These are phyloP conservation scores for Furcasterigmium furcatum DNA, from an alignment of 2,329 filamentous ascomycete species.

Conservation along the genomic window DNA sequence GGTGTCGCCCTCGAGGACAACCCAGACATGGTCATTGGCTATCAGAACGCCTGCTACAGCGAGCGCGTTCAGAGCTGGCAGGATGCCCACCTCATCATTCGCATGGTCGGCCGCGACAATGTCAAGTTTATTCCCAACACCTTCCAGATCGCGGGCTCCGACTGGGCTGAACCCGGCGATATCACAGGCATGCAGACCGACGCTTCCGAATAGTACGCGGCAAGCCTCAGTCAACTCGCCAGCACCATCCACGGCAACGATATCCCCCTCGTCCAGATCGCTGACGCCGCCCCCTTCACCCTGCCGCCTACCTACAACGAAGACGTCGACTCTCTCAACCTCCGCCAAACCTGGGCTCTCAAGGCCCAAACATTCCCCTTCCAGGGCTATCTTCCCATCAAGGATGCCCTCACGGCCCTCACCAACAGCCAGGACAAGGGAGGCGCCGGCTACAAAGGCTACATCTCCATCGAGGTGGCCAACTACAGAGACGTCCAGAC, in stretches of 20 bases:
- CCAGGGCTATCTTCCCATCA: conserved; percentile 22
- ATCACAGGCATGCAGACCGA: conserved; percentile 1
- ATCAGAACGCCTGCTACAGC: conserved; percentile 16
- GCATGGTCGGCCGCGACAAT: conserved; percentile 2
- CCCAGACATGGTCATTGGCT: conserved; percentile 10
- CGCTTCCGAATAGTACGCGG: neutral
- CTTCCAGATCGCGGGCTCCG: conserved; percentile 18
- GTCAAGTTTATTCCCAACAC: conserved; percentile 21
- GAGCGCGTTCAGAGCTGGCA: conserved; percentile 9
- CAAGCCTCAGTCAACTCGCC: conserved; percentile 2
- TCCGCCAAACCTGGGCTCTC: conserved; percentile 9
- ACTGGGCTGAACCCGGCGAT: conserved; percentile 4
- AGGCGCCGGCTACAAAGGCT: neutral
- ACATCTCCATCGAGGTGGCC: neutral
- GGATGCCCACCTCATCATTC: conserved; percentile 11
- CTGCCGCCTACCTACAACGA: too few relatives aligned
- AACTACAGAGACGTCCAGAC: too few relatives aligned
- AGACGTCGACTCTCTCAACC: neutral
- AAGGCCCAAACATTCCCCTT: conserved; percentile 14
- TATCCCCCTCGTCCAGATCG: conserved; percentile 16
- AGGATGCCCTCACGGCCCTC: conserved; percentile 24
- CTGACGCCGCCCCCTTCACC: conserved; percentile 8
- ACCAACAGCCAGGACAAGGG: neutral
- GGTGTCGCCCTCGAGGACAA: neutral
- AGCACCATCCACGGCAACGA: neutral